phyloP scores from a whole-genome alignment of 208 protist genomes.

The Wallacemonas sp. region DNA sequence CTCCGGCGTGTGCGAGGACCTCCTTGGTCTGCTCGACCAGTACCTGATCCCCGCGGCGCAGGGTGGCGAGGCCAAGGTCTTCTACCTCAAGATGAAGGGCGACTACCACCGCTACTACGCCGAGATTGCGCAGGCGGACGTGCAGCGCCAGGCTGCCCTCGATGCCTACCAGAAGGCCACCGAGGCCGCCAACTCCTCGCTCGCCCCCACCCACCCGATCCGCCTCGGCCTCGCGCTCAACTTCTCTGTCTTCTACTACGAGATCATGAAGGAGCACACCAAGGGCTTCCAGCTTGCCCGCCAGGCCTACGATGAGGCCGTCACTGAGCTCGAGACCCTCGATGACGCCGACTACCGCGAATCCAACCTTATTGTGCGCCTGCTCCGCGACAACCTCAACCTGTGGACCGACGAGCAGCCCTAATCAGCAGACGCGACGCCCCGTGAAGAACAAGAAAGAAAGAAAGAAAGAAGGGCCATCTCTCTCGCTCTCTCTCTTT shows the following conservation, averaged over 20 bases:
- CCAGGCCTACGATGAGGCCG: constrained; percentile 95
- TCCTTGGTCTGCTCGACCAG: constrained; percentile 95
- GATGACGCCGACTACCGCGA: constrained; percentile 98
- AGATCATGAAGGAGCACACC: constrained; percentile 98
- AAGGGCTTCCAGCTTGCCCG: constrained; percentile 93
- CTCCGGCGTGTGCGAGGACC: constrained; percentile 97
- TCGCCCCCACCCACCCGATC: constrained; percentile 97
- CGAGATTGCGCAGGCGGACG: constrained; percentile 94
- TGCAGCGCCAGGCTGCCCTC: constrained; percentile 79
- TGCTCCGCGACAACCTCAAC: constrained; percentile 99
- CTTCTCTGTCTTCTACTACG: constrained; percentile 99
- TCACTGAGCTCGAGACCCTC: constrained; percentile 97
- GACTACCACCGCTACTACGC: constrained; percentile 98
- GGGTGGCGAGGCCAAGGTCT: constrained; percentile 92
- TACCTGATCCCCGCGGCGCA: constrained; percentile 96
- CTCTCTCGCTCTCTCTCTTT: constrained; percentile 10
- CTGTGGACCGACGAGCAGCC: constrained; percentile 97
- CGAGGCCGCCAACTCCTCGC: constrained; percentile 83
- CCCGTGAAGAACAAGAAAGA: constrained; percentile 21
- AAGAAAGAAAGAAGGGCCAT: constrained; percentile 13
- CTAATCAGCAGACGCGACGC: no score
- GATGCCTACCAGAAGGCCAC: constrained; percentile 89
- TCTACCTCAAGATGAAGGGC: constrained; percentile 96
- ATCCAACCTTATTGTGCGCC: constrained; percentile 99
- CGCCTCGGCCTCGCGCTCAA: constrained; percentile 99